Evolutionary conservation across 2,329 filamentous ascomycete genomes (phyloP).

Genomic region (Aspergillus cejpii): DNA sequence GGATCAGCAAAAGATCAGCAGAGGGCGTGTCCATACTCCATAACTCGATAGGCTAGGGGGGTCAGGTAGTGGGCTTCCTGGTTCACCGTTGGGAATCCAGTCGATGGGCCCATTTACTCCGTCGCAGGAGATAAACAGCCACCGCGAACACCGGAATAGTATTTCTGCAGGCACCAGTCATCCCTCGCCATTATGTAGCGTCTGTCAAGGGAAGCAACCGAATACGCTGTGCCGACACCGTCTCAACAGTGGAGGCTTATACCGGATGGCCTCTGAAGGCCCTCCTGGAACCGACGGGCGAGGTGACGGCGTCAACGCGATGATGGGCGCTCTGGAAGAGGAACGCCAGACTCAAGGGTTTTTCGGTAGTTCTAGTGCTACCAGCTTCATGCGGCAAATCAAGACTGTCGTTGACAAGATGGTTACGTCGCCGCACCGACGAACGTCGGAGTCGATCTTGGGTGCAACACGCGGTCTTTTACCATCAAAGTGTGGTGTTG

Average conservation of each 20-base stretch:
- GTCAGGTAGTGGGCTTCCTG: too few relatives aligned
- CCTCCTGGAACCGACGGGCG: neutral
- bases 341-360: constrained; percentile 39
- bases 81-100: neutral
- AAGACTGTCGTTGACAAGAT: constrained; percentile 39
- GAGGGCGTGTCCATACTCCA: too few relatives aligned
- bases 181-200: constrained; percentile 2
- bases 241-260: neutral
- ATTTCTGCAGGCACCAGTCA: neutral
- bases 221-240: neutral
- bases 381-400: constrained; percentile 45
- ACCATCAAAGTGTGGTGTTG: constrained; percentile 29
- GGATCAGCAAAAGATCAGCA: neutral
- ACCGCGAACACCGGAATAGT: neutral
- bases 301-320: constrained; percentile 39
- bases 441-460: constrained; percentile 14
- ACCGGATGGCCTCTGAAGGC: neutral
- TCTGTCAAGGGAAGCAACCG: constrained; percentile 1
- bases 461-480: constrained; percentile 21
- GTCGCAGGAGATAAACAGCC: neutral
- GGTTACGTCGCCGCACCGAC: constrained; percentile 18
- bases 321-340: constrained; percentile 44
- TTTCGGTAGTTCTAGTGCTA: constrained; percentile 45
- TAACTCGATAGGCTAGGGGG: too few relatives aligned
- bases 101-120: neutral